Evolutionary conservation across 2,329 filamentous ascomycete genomes (phyloP), one percentile per base, ranked within the genome.

Genomic region (Metarhizium rileyi): DNA sequence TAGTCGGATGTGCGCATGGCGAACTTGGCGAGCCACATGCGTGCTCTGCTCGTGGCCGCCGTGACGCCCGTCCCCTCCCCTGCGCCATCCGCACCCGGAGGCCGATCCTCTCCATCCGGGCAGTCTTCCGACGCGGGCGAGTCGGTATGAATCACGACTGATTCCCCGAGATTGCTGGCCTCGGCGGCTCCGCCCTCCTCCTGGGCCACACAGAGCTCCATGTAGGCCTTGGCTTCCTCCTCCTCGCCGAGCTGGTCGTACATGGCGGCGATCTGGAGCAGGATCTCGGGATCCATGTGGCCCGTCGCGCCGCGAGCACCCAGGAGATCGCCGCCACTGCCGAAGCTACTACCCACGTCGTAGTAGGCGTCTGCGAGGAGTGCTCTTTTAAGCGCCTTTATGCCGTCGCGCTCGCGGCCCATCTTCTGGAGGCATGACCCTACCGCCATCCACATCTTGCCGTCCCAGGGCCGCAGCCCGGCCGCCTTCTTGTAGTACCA

Each of bases 401-500:
- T 96, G 27, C 89, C 91, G 58, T 96, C 90, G n/a, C 83, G 78
- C 46, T 88, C 75, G 49, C 90, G 83, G 47, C 84, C 85, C 77
- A 96, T 94, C 63, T 90, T 91, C 53, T 91, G 86, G 55, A 95
- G 83, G 63, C 91, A 96, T 30, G 87, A 87, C 9, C 88, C 93
- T 5, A 98, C 90, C 0, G 93, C 93, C 72, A 93, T 86, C 93
- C 93, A 98, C 87, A 98, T 95, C 67, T 97, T 97, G 0, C 90
- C 88, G 59, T 98, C 93, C 76, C 91, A 96, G 0, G 91, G 90
- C n/a, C 90, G 82, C 2, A 98, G 74, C 0, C 90, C 88, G 0
- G 91, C 91, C 0, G 93, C 93, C 50, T 93, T 89, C 63, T 97
- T 94, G 71, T 95, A 96, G 69, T 98, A 98, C 78, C 93, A 97